Conservation (phyloP, 768 basidiomycete species). For the Lactifluus rugatus region DNA sequence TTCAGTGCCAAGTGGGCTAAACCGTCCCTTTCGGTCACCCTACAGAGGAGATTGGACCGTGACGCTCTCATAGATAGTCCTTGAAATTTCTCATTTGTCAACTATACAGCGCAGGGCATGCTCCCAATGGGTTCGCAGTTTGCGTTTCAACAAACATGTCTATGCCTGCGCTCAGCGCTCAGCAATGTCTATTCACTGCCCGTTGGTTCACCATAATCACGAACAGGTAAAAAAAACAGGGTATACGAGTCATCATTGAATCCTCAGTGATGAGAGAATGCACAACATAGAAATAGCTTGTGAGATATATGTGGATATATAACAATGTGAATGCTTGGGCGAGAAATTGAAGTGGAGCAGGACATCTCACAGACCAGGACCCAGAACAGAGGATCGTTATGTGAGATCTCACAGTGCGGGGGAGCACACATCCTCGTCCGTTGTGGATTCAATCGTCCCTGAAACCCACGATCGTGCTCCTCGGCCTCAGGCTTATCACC, state of each 20-base stretch:
- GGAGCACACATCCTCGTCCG: background rate
- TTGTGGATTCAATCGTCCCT: slow-evolving; percentile 2
- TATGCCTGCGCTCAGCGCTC: too few relatives aligned
- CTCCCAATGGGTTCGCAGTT: too few relatives aligned
- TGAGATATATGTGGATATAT: background rate
- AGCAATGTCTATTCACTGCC: too few relatives aligned
- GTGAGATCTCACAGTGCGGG: background rate
- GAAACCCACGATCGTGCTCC: slow-evolving; percentile 18
- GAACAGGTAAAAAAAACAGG: background rate
- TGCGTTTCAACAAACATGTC: too few relatives aligned
- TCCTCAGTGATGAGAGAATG: background rate
- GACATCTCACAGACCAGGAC: background rate
- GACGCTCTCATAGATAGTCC: too few relatives aligned
- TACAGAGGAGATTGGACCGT: too few relatives aligned
- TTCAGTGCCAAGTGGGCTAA: too few relatives aligned
- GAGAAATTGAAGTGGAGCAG: background rate
- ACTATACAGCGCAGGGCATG: too few relatives aligned
- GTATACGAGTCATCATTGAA: background rate
- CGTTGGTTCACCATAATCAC: too few relatives aligned
- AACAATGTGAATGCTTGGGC: background rate
- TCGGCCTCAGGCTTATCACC: slow-evolving; percentile 16
- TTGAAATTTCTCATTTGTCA: too few relatives aligned
- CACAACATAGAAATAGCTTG: slow-evolving; percentile 7
- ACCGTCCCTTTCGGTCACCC: too few relatives aligned
- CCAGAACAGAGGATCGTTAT: background rate